Evolutionary conservation across 306 rosid species (phyloP), one percentile per base, ranked within the genome.

Genomic region (Biancaea sappan): DNA sequence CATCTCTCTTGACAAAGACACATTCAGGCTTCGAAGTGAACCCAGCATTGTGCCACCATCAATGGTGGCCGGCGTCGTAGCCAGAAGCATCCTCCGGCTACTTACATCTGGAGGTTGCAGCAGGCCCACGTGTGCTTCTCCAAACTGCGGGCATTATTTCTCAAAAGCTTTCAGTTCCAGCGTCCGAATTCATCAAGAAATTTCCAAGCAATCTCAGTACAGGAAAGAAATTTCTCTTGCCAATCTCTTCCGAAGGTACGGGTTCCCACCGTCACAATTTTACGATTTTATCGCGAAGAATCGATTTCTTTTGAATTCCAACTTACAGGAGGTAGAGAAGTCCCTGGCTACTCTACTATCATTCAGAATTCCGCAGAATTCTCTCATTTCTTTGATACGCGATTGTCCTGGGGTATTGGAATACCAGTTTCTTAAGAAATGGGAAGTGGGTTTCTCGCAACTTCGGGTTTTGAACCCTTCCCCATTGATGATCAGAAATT

Each of bases 401-500:
- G 84, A 87, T 31, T 85, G 87, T 48, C 98, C 96, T 31, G 83
- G 82, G 9, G 78, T 93, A 26, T 73, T 93, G 78, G 92, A 91
- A 48, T 70, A 37, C 47, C 58, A 66, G 2, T 89, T 91, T 51
- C 87, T 89, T 34, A 73, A 51, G 53, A 66, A 85, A 34, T 89
- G 88, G 88, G 84, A 88, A 68, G 41, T 40, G 37, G 77, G 78
- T 16, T 82, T 93, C 29, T 58, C 86, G 0, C n/a, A 83, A 5
- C 56, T 84, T 31, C 74, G 64, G 16, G 46, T 52, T 69, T 58
- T 37, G 51, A 76, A 74, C 21, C 73, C 66, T 66, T 71, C 89
- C 28, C 87, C 90, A 0, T 35, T 59, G 59, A 73, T 79, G 83
- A 79, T 91, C 10, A 74, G 50, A 52, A 87, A 84, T 51, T 79